Base-by-base conservation (phyloP, 495 filamentous ascomycete species). In the Chaetomidium leptoderma region DNA sequence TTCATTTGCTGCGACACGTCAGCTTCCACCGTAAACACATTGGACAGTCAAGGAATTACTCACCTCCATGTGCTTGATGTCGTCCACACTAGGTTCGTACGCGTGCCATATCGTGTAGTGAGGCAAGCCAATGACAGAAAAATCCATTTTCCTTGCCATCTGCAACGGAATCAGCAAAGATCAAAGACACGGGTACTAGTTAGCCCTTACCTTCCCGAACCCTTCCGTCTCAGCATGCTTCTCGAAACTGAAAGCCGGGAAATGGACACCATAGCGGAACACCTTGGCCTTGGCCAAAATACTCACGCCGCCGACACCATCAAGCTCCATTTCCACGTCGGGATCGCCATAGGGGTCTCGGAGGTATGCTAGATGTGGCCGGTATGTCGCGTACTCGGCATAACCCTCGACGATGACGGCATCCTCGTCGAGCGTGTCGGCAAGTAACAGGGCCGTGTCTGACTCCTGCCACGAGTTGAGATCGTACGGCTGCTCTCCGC, bases 81-180 rank as follows among this genome's bases (percentile, higher is more conserved):
- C 95, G 65, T 99, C 95, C 11, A 96, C 90, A 59, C 89, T 95
- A 13, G 95, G 95, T 70, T 99, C 95, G 75, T 99, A 99, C 50
- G 97, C 77, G 85, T 99, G 95, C 95, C 95, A 99, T 55, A 99
- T 96, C 0, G 91, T 96, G 71, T 99, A 99, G 66, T 99, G 95
- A 6, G 95, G 95, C 36, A 99, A 78, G 3, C 95, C 95, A 58
- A 97, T 84, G n/a, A 99, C 95, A 0, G 91, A 96, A 70, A 90
- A 97, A 40, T 86, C 77, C 92, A 97, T 96, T 29, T 89, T 85
- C 69, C 88, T 92, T 13, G 95, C 90, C 95, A 99, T 97, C 92
- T 97, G 57, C 40, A 2, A n/a, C 13, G 24, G 43, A 54, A 50
- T 81, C 63, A 82, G 77, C 48, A 30, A 47, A 53, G 36, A 4